These are phyloP conservation scores for Gossypium longicalyx DNA, from an alignment of 345 rosid genomes.

Conservation along the genomic window DNA sequence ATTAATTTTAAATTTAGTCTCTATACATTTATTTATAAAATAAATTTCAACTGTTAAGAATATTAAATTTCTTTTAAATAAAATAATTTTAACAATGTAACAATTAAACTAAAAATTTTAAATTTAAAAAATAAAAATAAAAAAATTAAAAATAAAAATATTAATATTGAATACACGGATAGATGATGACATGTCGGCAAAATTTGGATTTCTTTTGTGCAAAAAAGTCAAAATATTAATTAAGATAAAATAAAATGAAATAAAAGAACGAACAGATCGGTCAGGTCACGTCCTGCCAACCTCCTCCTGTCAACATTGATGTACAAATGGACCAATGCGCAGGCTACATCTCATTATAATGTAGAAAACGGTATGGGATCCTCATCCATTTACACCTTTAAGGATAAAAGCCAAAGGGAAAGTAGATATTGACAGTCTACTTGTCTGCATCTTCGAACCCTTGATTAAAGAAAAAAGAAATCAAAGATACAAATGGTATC, in stretches of 20 bases:
- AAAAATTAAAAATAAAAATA: rapidly evolving
- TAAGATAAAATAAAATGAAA: background rate
- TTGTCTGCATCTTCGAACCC: no score
- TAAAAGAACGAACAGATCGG: no score
- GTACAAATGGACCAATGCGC: background rate
- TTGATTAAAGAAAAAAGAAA: background rate
- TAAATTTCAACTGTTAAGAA: rapidly evolving
- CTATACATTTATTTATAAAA: rapidly evolving
- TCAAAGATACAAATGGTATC: background rate
- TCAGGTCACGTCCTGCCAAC: background rate
- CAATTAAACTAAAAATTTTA: no score
- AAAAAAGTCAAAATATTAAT: background rate
- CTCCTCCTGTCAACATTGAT: background rate
- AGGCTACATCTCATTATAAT: background rate
- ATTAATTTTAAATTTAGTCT: no score
- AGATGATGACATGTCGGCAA: background rate
- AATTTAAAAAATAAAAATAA: no score
- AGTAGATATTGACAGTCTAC: no score
- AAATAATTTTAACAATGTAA: rapidly evolving
- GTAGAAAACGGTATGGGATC: background rate
- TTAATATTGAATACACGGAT: background rate
- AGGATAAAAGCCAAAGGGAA: no score
- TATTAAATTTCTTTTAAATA: no score
- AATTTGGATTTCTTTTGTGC: no score
- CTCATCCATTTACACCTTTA: no score